Base-by-base conservation (phyloP, 768 basidiomycete species). In the Trametes coccinea region DNA sequence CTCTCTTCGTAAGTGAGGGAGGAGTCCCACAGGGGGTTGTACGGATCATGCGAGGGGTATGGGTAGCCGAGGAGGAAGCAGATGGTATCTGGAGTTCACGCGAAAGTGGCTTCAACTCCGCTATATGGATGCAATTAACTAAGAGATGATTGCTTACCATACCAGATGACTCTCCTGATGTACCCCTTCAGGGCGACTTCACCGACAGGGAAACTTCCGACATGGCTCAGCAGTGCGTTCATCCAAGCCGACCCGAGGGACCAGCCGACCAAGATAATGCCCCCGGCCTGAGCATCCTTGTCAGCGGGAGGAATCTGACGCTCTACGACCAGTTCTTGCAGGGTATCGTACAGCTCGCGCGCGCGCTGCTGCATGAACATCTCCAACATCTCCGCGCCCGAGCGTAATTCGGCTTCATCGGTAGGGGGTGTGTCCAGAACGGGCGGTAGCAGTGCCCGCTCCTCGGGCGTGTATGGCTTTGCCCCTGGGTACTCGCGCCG, bases 401-500 rank as follows among this genome's bases (percentile, higher is more conserved):
- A 59, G 30, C 57, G 57, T 13, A 52, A 44, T 30, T 45, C 41
- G 4, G 17, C 10, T 30, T 34, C 17, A 30, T 51, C 33, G 11
- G 57, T 51, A 10, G 17, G 57, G 0, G 57, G 57, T 31, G 27
- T 27, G 27, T 51, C 41, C 5, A 43, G 40, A 5, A 52, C 48
- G 2, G 49, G 10, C 2, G 57, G 57, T 7, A 61, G 31, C 37
- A 53, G 37, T 4, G 50, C 56, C 22, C 57, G 53, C 30, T 70
- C 67, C n/a, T 55, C 54, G 11, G 41, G 46, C 2, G 61, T 54
- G 59, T 59, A 64, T 3, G 62, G 64, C 3, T 59, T 60, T 5
- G 69, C 61, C 0, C 66, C 61, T 4, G 63, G 66, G 33, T 68
- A 70, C 44, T 65, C 69, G 3, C 69, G 65, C 16, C 66, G 61